Evolutionary conservation across 768 basidiomycete species (phyloP).

Genomic region (Aureoboletus auriporus): DNA sequence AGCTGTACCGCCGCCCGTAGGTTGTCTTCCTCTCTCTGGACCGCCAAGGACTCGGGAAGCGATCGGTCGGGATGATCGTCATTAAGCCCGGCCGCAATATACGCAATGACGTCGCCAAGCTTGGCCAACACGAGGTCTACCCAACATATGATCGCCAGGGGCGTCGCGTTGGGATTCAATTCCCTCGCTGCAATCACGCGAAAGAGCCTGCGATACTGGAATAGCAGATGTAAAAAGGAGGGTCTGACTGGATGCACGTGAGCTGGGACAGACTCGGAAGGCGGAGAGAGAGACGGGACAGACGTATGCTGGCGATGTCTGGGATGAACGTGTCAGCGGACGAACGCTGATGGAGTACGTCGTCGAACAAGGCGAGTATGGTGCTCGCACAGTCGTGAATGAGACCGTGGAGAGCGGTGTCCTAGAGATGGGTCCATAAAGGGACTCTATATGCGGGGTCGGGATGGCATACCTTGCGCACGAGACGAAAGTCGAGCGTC

Average conservation of each 20-base stretch:
- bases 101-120: slow-evolving; percentile 38
- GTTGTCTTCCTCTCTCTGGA: slow-evolving; percentile 46
- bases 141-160: slow-evolving; percentile 54
- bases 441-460: background rate
- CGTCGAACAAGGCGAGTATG: slow-evolving; percentile 31
- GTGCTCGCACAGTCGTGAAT: slow-evolving; percentile 33
- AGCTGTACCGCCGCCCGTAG: slow-evolving; percentile 62
- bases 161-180: slow-evolving; percentile 14
- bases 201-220: slow-evolving; percentile 50
- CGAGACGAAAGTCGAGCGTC: slow-evolving; percentile 26
- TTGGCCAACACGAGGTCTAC: slow-evolving; percentile 57
- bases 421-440: slow-evolving; percentile 21
- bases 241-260: slow-evolving; percentile 25
- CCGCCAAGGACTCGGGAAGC: slow-evolving; percentile 28
- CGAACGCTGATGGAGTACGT: slow-evolving; percentile 12
- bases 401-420: slow-evolving; percentile 28
- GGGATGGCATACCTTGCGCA: slow-evolving; percentile 23
- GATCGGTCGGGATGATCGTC: slow-evolving; percentile 5
- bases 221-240: slow-evolving; percentile 37
- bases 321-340: slow-evolving; percentile 6
- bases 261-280: slow-evolving; percentile 1
- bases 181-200: slow-evolving; percentile 39
- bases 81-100: slow-evolving; percentile 27
- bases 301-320: slow-evolving; percentile 18
- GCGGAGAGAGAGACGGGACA: background rate